Evolutionary conservation across 441 rosid genomes (phyloP), one percentile per base, ranked within the genome.

Genomic region (Pelargonium australe): DNA sequence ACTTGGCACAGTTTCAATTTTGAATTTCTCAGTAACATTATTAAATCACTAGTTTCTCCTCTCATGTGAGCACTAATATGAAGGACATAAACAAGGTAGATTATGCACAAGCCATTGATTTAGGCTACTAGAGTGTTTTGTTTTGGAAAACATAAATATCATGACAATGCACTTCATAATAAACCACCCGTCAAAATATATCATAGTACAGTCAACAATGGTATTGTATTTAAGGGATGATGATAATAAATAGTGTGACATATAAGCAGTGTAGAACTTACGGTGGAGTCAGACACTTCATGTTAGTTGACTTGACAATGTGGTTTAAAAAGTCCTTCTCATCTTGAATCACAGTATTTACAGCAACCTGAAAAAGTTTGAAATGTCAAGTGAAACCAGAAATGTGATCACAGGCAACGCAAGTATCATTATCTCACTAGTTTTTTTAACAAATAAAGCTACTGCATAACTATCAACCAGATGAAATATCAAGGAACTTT

Each of bases 261-360:
- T 47, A 12, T 47, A 47, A 12, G 20, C 19, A 13, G 58, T 2
- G 5, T 11, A 40, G 23, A 63, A 80, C 95, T 85, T 87, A 90
- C 96, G 89, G 88, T 28, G 91, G 91, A 49, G 95, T 88, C 69
- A 92, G 90, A 68, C 98, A 92, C 75, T 86, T 92, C 96, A 90
- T 90, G 75, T 90, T 90, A 67, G 96, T 90, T 49, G 96, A 90
- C 79, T 87, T 90, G 60, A 89, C 82, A 34, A 90, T 82, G 74
- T 90, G 95, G 72, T 86, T 84, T 43, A 90, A 87, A 79, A 90
- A 90, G 66, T 90, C 91, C 80, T 83, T 89, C 80, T 89, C 97
- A 28, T 85, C 78, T 68, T 85, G 87, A 72, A 91, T 87, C 13
- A 81, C 78, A n/a, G 93, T 87, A 82, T 89, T 91, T 61, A 91